Conservation (phyloP, 495 filamentous ascomycete species). For the Talaromyces wortmannii region DNA sequence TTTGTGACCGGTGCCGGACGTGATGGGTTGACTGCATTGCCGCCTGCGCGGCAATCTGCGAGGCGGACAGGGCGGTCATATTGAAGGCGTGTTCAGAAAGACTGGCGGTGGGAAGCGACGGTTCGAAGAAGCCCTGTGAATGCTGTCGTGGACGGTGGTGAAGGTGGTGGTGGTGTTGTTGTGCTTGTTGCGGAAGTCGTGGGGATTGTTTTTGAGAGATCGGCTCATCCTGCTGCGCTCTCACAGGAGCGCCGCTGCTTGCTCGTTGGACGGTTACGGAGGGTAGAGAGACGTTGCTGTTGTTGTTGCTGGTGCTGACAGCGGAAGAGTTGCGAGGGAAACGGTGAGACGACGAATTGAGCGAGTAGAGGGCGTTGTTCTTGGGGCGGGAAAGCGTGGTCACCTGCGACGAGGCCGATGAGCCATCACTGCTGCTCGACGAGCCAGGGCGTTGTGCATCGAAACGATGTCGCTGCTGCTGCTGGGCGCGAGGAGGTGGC, state of each 20-base stretch:
- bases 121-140: conserved; percentile 86
- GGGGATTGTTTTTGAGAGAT: conserved; percentile 31
- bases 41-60: conserved; percentile 85
- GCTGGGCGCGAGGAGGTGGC: neutral
- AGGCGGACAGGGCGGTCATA: conserved; percentile 55
- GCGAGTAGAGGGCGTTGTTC: conserved; percentile 10
- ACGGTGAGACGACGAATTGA: conserved; percentile 23
- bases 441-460: conserved; percentile 26
- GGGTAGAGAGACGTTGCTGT: conserved; percentile 21
- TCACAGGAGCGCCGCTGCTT: conserved; percentile 18
- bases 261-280: conserved; percentile 7
- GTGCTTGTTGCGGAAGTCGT: conserved; percentile 17
- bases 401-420: conserved; percentile 37
- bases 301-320: conserved; percentile 12
- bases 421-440: conserved; percentile 44
- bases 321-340: conserved; percentile 27
- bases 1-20: conserved; percentile 66
- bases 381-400: conserved; percentile 34
- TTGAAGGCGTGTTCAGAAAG: conserved; percentile 34
- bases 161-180: too few relatives aligned
- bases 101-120: conserved; percentile 67
- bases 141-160: conserved; percentile 51
- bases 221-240: conserved; percentile 31
- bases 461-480: neutral
- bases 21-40: conserved; percentile 69